Evolutionary conservation across 192 early-diverging fungal species (phyloP).

Genomic region (Mortierella claussenii): DNA sequence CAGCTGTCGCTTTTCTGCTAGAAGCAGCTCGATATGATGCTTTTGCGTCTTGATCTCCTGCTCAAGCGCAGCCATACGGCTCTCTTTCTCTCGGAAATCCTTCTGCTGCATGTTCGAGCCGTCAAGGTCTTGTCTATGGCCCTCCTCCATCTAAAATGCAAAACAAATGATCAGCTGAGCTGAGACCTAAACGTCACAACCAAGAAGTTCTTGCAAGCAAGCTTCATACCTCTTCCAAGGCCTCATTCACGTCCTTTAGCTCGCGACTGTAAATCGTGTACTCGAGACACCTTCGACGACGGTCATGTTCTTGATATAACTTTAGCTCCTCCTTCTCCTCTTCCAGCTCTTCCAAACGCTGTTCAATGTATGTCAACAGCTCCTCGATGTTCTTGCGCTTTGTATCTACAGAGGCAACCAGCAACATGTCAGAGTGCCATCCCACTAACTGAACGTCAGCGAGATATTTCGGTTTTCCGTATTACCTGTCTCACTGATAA

Average conservation of each 20-base stretch:
- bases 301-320: slow-evolving; percentile 87
- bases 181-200: too few species aligned
- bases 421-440: not conserved
- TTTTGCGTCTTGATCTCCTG: slow-evolving; percentile 69
- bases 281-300: slow-evolving; percentile 87
- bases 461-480: too few species aligned
- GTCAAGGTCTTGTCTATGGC: slow-evolving; percentile 36
- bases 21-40: slow-evolving; percentile 73
- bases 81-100: slow-evolving; percentile 63
- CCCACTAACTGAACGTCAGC: not conserved
- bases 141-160: slow-evolving; percentile 58
- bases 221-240: slow-evolving; percentile 76
- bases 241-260: slow-evolving; percentile 82
- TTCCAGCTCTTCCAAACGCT: slow-evolving; percentile 89
- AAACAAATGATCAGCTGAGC: too few species aligned
- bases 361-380: slow-evolving; percentile 87
- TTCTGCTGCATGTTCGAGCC: slow-evolving; percentile 72
- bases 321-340: slow-evolving; percentile 94
- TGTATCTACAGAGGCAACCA: slow-evolving; percentile 55
- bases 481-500: slow-evolving; percentile 90
- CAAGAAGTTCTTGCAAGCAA: too few species aligned
- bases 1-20: slow-evolving; percentile 74
- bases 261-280: slow-evolving; percentile 95
- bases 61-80: slow-evolving; percentile 59
- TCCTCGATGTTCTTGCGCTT: slow-evolving; percentile 92